These are phyloP conservation scores for Annulohypoxylon maeteangense DNA, from an alignment of 495 filamentous ascomycete species.

Conservation along the genomic window DNA sequence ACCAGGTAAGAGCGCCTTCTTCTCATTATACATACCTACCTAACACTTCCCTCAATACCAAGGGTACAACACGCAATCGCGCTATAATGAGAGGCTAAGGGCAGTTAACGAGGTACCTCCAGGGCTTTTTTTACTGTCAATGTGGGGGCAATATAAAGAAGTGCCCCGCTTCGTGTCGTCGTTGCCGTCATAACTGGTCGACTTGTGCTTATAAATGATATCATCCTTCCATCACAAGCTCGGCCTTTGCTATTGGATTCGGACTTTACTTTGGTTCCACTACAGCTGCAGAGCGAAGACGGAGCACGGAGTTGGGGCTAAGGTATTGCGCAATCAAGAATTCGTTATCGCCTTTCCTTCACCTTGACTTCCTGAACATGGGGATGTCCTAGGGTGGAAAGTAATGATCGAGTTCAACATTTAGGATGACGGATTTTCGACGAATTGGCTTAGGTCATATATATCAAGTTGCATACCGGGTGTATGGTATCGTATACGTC, in stretches of 20 bases:
- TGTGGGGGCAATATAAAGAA: conserved; percentile 33
- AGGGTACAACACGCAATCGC: conserved; percentile 15
- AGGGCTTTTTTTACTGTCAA: conserved; percentile 15
- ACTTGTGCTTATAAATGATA: conserved; percentile 48
- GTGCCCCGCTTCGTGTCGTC: conserved; percentile 40
- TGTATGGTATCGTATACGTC: conserved; percentile 1
- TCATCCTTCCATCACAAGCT: conserved; percentile 38
- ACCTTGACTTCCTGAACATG: neutral
- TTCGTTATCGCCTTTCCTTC: neutral
- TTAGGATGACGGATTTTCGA: neutral
- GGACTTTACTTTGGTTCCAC: conserved; percentile 32
- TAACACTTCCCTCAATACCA: neutral
- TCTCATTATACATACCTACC: neutral
- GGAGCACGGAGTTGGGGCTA: conserved; percentile 16
- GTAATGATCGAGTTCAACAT: neutral
- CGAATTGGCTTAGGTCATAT: too few relatives aligned
- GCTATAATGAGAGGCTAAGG: conserved; percentile 6
- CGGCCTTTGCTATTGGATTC: conserved; percentile 21
- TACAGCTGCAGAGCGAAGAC: conserved; percentile 28
- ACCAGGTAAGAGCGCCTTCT: conserved; percentile 10
- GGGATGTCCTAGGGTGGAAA: neutral
- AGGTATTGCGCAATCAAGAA: neutral
- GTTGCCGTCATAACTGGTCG: conserved; percentile 43
- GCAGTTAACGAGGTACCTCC: conserved; percentile 18
- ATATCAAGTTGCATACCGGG: too few relatives aligned